Conservation (phyloP, 257 asterid species). For the Capsicum baccatum region DNA sequence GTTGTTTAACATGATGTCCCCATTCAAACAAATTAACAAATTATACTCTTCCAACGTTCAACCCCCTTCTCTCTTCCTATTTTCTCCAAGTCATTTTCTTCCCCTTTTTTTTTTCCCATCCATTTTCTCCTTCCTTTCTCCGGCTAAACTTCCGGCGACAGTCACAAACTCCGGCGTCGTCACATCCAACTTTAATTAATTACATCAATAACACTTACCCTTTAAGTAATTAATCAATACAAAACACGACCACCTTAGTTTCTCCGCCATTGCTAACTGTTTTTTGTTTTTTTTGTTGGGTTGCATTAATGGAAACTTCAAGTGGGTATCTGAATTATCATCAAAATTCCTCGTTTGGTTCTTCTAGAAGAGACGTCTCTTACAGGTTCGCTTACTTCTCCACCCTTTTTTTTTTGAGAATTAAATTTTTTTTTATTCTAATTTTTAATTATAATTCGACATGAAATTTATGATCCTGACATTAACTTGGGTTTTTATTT, state of each 20-base stretch:
- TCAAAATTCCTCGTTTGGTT: slow-evolving; percentile 24
- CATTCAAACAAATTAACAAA: slow-evolving; percentile 20
- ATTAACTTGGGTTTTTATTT: neutral
- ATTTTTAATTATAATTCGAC: neutral
- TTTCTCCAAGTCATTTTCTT: neutral
- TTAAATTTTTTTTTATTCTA: too few species aligned
- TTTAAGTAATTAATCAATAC: neutral
- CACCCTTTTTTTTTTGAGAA: neutral
- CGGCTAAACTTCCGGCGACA: neutral
- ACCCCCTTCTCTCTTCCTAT: neutral
- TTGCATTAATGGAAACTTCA: slow-evolving; percentile 21
- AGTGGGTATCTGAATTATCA: slow-evolving; percentile 28
- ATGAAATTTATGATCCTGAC: neutral
- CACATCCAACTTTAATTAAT: neutral
- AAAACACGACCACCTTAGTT: neutral
- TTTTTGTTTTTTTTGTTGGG: neutral
- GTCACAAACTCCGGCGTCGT: neutral
- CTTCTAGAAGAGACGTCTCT: slow-evolving; percentile 23
- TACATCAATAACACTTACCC: neutral
- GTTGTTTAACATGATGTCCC: slow-evolving; percentile 22
- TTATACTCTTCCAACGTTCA: neutral
- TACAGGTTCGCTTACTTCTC: slow-evolving; percentile 23
- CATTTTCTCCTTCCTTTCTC: neutral
- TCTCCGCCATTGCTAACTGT: neutral
- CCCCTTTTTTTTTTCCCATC: neutral